phyloP scores from a whole-genome alignment of 768 basidiomycete species.

The Suillus hirtellus region DNA sequence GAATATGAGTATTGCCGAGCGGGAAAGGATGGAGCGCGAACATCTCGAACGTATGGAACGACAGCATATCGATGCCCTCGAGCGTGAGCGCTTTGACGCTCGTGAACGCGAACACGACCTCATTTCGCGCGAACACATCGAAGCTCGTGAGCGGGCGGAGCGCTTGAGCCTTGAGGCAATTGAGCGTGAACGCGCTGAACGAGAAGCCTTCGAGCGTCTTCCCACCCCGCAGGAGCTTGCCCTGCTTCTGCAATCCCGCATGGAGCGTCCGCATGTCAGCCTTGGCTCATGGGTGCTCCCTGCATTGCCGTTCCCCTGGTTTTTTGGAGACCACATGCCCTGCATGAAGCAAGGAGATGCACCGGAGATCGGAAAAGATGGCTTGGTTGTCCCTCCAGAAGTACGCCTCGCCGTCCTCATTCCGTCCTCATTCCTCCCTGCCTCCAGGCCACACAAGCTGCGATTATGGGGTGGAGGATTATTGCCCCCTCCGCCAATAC shows the following conservation, averaged over 20 bases:
- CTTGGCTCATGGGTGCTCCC: slow-evolving; percentile 33
- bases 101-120: slow-evolving; percentile 4
- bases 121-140: slow-evolving; percentile 6
- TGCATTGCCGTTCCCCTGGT: slow-evolving; percentile 34
- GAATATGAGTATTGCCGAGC: slow-evolving; percentile 1
- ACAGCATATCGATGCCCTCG: slow-evolving; percentile 28
- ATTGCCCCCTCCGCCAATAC: slow-evolving; percentile 38
- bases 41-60: slow-evolving; percentile 30
- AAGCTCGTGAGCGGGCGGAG: slow-evolving; percentile 17
- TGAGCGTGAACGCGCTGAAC: slow-evolving; percentile 7
- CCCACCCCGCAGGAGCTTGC: slow-evolving; percentile 35
- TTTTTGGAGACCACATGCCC: slow-evolving; percentile 34
- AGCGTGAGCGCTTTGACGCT: slow-evolving; percentile 29
- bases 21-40: slow-evolving; percentile 31
- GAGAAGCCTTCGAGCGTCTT: slow-evolving; percentile 26
- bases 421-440: slow-evolving; percentile 58
- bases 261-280: slow-evolving; percentile 30
- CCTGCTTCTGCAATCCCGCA: slow-evolving; percentile 30
- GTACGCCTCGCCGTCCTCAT: slow-evolving; percentile 53
- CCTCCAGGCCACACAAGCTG: slow-evolving; percentile 50
- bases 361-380: slow-evolving; percentile 19
- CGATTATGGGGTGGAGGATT: slow-evolving; percentile 74
- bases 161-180: slow-evolving; percentile 4
- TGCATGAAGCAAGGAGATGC: slow-evolving; percentile 26
- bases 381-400: slow-evolving; percentile 27